Evolutionary conservation across 345 rosid species (phyloP), one percentile per base, ranked within the genome.

Genomic region (Trapa incisa): DNA sequence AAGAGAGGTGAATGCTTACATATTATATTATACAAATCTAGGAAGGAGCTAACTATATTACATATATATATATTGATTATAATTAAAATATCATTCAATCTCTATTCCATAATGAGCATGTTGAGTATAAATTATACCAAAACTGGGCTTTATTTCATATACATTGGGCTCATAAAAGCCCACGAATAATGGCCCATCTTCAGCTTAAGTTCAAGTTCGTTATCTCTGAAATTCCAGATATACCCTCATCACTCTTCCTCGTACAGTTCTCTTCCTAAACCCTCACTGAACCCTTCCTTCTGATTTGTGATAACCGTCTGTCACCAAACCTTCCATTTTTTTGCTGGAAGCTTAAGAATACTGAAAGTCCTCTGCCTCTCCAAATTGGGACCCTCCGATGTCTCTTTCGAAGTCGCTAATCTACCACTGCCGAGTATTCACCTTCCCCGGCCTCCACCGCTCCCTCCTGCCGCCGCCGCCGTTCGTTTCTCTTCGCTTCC

Each of bases 401-500:
- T 79, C 91, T 36, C 79, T 88, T 65, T 79, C 84, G 4, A 85
- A 85, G 71, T 67, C 79, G 38, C 74, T 91, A 72, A 68, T 91
- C 54, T 42, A 63, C 68, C 89, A 77, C 67, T 81, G 85, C 29
- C 82, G 75, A 79, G 61, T 64, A 54, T 73, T 91, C 39, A 36
- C 84, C 16, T 66, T 14, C 39, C 69, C 68, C 53, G 11, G 62
- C 65, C 63, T 76, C 50, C 75, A 62, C 81, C 71, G 68, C 52
- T 73, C 6, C 42, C 65, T 56, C 2, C 72, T 66, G 0, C 72
- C 75, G 6, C 65, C 58, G 6, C 64, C 58, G 37, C 67, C 71
- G 2, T 70, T 9, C 29, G 66, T 70, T 57, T 37, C 80, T 52
- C 69, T 74, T 63, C 91, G 95, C 3, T 65, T 47, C 76, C 78